Percentiles rank a stretch among this genome's conserved stretches.
Conservation (phyloP, 257 asterid species). For the Petunia axillaris region DNA sequence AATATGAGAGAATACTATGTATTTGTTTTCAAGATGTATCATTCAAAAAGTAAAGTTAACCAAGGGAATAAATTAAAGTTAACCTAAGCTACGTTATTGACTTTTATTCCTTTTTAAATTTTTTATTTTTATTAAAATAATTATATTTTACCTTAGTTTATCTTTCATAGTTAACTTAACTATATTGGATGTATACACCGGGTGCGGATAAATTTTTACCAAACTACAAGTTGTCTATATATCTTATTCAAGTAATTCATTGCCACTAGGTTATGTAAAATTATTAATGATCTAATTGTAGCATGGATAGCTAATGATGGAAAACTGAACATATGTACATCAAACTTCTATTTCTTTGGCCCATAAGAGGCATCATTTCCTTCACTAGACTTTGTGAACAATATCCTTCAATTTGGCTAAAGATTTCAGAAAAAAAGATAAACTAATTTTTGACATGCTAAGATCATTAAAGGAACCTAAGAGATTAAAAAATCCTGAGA, state of each 20-base stretch:
- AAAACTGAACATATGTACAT: background rate
- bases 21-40: no score
- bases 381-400: background rate
- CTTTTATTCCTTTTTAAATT: no score
- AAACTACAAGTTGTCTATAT: background rate
- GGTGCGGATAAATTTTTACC: no score
- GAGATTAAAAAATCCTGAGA: background rate
- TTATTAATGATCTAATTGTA: background rate
- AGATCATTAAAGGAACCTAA: background rate
- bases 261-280: background rate
- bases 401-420: constrained; percentile 19
- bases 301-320: background rate
- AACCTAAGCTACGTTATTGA: no score
- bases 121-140: no score
- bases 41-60: no score
- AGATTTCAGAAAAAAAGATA: constrained; percentile 17
- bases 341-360: background rate
- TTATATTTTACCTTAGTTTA: no score
- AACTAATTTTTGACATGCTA: constrained; percentile 30
- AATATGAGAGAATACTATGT: no score
- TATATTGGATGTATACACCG: no score
- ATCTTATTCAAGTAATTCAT: background rate
- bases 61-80: no score
- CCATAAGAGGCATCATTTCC: background rate
- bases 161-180: no score